Percentiles rank a stretch among this genome's conserved stretches.
phyloP scores from a whole-genome alignment of 805 yeast species.

The Suhomyces canberraensis region DNA sequence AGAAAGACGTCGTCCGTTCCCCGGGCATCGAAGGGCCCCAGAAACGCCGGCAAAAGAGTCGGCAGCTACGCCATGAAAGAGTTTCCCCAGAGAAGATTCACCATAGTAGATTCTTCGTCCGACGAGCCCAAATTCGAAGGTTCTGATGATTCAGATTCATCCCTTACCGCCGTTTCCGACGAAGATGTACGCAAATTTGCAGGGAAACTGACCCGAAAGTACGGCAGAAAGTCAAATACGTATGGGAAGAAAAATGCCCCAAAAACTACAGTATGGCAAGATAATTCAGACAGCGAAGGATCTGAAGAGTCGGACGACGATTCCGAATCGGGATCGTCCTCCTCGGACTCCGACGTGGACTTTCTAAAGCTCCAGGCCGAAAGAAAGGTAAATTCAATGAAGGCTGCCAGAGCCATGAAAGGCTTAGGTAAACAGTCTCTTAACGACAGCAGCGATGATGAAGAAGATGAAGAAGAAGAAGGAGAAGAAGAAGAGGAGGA shows the following conservation, averaged over 20 bases:
- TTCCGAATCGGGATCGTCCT: constrained; percentile 32
- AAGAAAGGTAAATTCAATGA: constrained; percentile 54
- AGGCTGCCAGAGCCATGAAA: constrained; percentile 38
- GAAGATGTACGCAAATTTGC: constrained; percentile 14
- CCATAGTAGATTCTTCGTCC: constrained; percentile 29
- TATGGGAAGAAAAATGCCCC: constrained; percentile 20
- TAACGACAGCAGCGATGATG: not conserved
- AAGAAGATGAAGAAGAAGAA: not conserved
- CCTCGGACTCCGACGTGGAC: constrained; percentile 68
- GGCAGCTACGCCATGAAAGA: constrained; percentile 17
- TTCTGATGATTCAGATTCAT: constrained; percentile 33
- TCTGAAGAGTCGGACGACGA: constrained; percentile 36
- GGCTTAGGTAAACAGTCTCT: constrained; percentile 16
- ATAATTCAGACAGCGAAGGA: constrained; percentile 14
- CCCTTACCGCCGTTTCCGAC: constrained; percentile 39
- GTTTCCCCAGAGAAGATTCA: constrained; percentile 23
- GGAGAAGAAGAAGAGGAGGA: not conserved
- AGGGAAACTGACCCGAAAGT: constrained; percentile 5
- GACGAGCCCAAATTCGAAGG: constrained; percentile 19
- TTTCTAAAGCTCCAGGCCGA: constrained; percentile 70
- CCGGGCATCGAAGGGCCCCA: constrained; percentile 8
- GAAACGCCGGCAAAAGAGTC: constrained; percentile 28
- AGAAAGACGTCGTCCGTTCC: constrained; percentile 16
- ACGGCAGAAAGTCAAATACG: constrained; percentile 4
- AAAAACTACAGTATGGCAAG: constrained; percentile 24